Evolutionary conservation across 2,329 filamentous ascomycete species (phyloP), one percentile per base, ranked within the genome.

Genomic region (Scedosporium aurantiacum): DNA sequence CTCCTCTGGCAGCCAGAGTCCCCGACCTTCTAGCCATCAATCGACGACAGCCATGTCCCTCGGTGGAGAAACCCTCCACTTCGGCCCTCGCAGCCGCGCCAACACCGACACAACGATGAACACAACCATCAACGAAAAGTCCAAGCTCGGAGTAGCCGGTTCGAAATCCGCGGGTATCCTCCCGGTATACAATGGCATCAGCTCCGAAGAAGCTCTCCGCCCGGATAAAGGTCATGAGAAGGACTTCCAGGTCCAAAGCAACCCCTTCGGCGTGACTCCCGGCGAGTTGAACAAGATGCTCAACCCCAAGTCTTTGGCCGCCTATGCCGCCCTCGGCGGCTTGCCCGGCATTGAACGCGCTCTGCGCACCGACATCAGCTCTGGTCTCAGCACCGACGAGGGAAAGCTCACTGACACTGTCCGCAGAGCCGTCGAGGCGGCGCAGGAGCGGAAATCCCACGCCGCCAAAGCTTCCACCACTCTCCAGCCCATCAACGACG

Each of bases 261-360:
- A 79, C 66, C 75, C 73, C 7, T 84, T 84, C 63, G 81, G 79
- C 12, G 83, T 83, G 62, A 76, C 78, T 0, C 78, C 81, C 1
- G 75, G 75, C 2, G 80, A 83, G 61, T 70, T 84, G 3, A 79
- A 79, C 67, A 81, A 80, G 63, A 75, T 84, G 32, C 67, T 82
- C 40, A 79, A 77, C 21, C 75, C 78, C 28, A 79, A 80, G 60
- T 79, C 73, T 18, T 70, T 81, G 6, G 63, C 74, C 6, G 79
- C 78, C 7, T 78, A 81, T 47, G 73, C 75, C 57, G 78, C 76
- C 16, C 74, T 84, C 63, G 81, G 81, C 21, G 81, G 81, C 18
- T 67, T 83, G 12, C 66, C 70, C 6, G 82, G 81, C n/a, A 73
- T 84, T 21, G 78, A 78, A 21, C 71, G 70, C 4, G 81, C 81